phyloP scores from a whole-genome alignment of 768 basidiomycete species.

The Lactarius hatsudake region DNA sequence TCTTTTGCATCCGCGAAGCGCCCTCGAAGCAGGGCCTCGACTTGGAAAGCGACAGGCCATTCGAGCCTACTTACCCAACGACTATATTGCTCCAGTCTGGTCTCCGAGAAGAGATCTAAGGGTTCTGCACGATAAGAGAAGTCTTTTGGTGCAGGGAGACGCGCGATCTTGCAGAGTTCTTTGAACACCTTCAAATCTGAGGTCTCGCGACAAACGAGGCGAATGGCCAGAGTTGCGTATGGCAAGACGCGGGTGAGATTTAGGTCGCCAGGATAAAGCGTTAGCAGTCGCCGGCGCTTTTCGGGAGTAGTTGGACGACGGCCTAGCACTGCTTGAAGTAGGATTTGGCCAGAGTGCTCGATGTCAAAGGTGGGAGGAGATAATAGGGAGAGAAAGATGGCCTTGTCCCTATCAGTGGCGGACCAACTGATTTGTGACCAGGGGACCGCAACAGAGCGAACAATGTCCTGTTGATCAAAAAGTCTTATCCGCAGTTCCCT shows the following conservation, averaged over 20 bases:
- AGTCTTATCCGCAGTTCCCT: constrained; percentile 48
- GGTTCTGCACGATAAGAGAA: constrained; percentile 41
- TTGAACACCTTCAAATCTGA: constrained; percentile 41
- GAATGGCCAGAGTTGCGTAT: constrained; percentile 51
- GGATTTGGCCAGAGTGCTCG: not conserved
- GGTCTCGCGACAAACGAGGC: constrained; percentile 43
- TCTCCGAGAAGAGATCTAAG: constrained; percentile 45
- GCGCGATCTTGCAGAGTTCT: constrained; percentile 39
- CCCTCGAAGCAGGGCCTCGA: constrained; percentile 43
- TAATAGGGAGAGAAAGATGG: constrained; percentile 44
- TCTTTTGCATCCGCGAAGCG: constrained; percentile 50
- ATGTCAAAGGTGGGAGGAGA: constrained; percentile 43
- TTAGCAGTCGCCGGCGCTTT: constrained; percentile 36
- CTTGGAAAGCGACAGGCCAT: constrained; percentile 60
- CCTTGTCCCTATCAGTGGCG: constrained; percentile 34
- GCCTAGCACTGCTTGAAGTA: not conserved
- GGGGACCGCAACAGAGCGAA: constrained; percentile 42
- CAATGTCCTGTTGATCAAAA: constrained; percentile 24
- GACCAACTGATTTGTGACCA: constrained; percentile 45
- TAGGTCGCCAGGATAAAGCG: constrained; percentile 33
- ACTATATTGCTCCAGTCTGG: constrained; percentile 34
- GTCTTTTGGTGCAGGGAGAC: constrained; percentile 32
- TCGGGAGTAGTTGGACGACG: constrained; percentile 28
- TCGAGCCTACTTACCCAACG: constrained; percentile 38
- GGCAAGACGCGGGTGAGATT: constrained; percentile 46